Base-by-base conservation (phyloP, 2,329 filamentous ascomycete species). In the Pestalotiopsis sp. region DNA sequence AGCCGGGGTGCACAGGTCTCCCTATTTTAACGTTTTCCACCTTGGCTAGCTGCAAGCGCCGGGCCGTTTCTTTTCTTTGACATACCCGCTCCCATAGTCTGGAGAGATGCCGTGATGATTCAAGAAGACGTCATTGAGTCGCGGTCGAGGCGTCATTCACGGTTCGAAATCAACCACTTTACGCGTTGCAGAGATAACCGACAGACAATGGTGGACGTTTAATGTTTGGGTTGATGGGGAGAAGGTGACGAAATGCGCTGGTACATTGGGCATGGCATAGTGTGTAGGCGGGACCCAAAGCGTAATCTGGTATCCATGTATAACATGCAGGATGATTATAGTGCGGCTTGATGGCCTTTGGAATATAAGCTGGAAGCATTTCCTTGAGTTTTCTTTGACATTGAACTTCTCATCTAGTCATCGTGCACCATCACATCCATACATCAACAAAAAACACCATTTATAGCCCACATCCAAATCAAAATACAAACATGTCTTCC, bases 401-500 rank as follows among this genome's bases (percentile, higher is more conserved):
- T n/a, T n/a, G n/a, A n/a, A n/a, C n/a, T n/a, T n/a, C n/a, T n/a
- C n/a, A n/a, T n/a, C n/a, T n/a, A n/a, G n/a, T n/a, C 27, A 61
- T 2, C 4, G 27, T 14, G 14, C 20, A 4, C 7, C 11, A 17
- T 25, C 12, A 14, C 27, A 31, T 6, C 25, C 39, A 27, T 25
- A 4, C 11, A 7, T 4, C 13, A 11, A 45, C 38, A 45, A 14
- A 39, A 17, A 39, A 25, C 4, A 14, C 12, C 38, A 63, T 14
- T 25, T 3, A 5, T 36, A 9, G 23, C 7, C 57, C 2, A n/a
- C 17, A 59, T 4, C 14, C 57, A 27, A 59, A 59, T 59, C 1
- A 59, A 36, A 7, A 58, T 59, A 13, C n/a, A 3, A 64, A 20
- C 5, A 75, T 73, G 73, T 60, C 69, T 31, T 66, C 69, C 64